These are phyloP conservation scores for Morella rubra DNA, from an alignment of 306 rosid species.

Conservation along the genomic window DNA sequence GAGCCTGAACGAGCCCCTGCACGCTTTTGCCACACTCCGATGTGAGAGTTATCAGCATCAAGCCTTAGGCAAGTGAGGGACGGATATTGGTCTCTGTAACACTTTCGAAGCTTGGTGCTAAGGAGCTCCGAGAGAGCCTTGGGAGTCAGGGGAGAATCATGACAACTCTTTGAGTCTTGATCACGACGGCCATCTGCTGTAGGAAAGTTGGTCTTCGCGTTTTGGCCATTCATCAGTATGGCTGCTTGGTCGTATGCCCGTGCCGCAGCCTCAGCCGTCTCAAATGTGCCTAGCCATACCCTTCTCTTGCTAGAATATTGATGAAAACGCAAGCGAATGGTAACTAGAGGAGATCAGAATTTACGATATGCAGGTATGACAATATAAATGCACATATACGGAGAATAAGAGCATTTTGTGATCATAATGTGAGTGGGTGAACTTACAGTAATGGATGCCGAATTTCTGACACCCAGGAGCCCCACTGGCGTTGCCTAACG, in stretches of 20 bases:
- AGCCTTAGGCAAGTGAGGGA: conserved; percentile 91
- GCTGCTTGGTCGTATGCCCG: conserved; percentile 98
- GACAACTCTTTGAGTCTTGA: conserved; percentile 11
- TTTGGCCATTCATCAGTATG: conserved; percentile 87
- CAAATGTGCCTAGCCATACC: conserved; percentile 97
- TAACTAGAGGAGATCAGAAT: not conserved
- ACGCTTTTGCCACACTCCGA: conserved; percentile 95
- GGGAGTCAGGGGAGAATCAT: conserved; percentile 48
- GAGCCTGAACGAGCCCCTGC: conserved; percentile 76
- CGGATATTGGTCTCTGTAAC: conserved; percentile 88
- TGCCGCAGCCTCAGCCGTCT: conserved; percentile 98
- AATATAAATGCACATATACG: not conserved
- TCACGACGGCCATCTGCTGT: conserved; percentile 25
- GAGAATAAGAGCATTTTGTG: conserved; percentile 20
- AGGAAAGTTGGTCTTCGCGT: conserved; percentile 92
- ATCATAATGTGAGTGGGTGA: conserved; percentile 12
- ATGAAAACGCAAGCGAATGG: not conserved
- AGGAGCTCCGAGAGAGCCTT: conserved; percentile 88
- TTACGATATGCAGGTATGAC: no score
- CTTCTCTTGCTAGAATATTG: conserved; percentile 69
- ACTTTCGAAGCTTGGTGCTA: conserved; percentile 76
- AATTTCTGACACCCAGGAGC: conserved; percentile 99
- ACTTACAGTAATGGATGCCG: conserved; percentile 95
- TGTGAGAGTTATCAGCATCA: conserved; percentile 88
- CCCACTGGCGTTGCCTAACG: conserved; percentile 99